Conservation (phyloP, 108 stramenopile species). For the Bacterosira constricta region DNA sequence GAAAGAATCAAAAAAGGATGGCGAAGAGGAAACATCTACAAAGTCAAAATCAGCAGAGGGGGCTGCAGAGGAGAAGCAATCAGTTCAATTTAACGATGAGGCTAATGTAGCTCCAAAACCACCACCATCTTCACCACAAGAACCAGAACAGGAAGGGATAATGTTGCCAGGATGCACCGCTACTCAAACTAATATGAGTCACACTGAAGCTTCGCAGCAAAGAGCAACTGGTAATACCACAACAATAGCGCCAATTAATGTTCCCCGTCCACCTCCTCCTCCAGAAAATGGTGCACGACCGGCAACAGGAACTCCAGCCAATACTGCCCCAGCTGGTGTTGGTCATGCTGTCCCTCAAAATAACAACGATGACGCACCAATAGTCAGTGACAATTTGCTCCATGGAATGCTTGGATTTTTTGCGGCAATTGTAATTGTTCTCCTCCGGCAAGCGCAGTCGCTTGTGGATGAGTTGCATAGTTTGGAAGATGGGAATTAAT, state of each 20-base stretch:
- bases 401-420: constrained; percentile 43
- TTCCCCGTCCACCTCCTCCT: background rate
- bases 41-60: background rate
- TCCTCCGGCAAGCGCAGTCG: constrained; percentile 25
- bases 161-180: background rate
- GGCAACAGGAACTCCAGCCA: background rate
- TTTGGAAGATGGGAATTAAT: constrained; percentile 15
- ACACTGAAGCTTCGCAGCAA: background rate
- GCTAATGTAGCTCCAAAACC: background rate
- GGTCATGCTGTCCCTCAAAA: background rate
- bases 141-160: background rate
- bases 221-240: background rate
- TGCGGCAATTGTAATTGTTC: constrained; percentile 21
- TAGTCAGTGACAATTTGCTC: constrained; percentile 31
- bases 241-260: background rate
- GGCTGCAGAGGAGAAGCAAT: background rate
- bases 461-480: constrained; percentile 33
- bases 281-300: too few species aligned
- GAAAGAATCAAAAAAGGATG: constrained; percentile 6
- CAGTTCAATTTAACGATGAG: background rate
- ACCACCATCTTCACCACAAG: background rate
- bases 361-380: background rate
- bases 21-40: constrained; percentile 13
- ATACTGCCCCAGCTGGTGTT: background rate
- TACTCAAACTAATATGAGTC: background rate